Conservation (phyloP, 257 asterid species). For the Jacaranda copaia region DNA sequence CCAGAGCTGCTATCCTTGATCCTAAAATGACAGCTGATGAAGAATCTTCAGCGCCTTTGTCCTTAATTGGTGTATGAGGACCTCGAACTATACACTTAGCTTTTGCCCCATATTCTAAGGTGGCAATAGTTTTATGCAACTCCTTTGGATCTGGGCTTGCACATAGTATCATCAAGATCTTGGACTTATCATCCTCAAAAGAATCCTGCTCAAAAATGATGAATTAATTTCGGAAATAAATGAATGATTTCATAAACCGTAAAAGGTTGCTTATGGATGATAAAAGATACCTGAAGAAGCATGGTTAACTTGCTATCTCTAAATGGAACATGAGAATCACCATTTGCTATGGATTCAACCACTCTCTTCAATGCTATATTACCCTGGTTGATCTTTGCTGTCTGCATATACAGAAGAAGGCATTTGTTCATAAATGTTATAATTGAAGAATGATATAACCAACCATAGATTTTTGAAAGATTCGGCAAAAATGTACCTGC, state of each 20-base stretch:
- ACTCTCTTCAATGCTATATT: conserved; percentile 89
- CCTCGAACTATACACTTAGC: conserved; percentile 95
- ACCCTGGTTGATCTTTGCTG: conserved; percentile 94
- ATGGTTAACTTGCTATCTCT: conserved; percentile 98
- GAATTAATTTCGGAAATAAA: conserved; percentile 18
- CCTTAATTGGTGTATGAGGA: conserved; percentile 77
- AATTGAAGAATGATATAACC: not conserved
- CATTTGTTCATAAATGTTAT: conserved; percentile 43
- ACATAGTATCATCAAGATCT: conserved; percentile 89
- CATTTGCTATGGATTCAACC: conserved; percentile 95
- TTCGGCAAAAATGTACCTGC: conserved; percentile 64
- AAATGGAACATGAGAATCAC: conserved; percentile 96
- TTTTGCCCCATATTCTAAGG: conserved; percentile 94
- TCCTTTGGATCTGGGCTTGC: conserved; percentile 97
- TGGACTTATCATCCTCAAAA: conserved; percentile 89
- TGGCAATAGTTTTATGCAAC: conserved; percentile 88
- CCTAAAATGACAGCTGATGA: conserved; percentile 72
- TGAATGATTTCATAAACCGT: not conserved
- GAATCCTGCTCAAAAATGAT: conserved; percentile 66
- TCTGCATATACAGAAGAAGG: conserved; percentile 49
- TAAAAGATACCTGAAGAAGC: conserved; percentile 85
- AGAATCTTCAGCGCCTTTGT: conserved; percentile 76
- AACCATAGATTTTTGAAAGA: not conserved
- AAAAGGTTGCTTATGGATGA: not conserved
- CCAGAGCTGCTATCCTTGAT: conserved; percentile 82